Percentiles rank a stretch among this genome's conserved stretches.
Evolutionary conservation across 345 rosid genomes (phyloP).

Genomic region (Eucalyptus microcorys): DNA sequence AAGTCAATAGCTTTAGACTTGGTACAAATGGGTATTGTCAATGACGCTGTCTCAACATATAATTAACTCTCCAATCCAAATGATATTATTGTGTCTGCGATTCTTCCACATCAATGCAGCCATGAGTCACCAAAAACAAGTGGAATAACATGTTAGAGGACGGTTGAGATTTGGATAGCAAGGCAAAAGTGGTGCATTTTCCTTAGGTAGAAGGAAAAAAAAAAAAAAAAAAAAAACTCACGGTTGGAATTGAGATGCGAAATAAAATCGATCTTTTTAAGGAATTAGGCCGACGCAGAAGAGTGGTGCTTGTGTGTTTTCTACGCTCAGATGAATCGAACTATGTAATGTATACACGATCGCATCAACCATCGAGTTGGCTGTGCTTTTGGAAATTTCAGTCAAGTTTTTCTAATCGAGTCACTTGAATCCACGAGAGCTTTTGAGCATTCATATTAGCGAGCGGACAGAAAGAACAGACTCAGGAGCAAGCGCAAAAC

Average conservation of each 20-base stretch:
- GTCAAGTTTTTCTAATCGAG: background rate
- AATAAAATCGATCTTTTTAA: background rate
- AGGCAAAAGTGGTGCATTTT: background rate
- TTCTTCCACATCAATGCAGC: background rate
- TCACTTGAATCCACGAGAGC: background rate
- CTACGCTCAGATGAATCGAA: background rate
- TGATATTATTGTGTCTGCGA: background rate
- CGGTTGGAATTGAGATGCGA: background rate
- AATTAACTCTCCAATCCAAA: background rate
- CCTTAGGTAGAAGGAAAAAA: background rate
- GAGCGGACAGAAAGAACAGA: background rate
- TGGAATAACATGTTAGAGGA: background rate
- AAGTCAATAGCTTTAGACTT: too few relatives aligned
- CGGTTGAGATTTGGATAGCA: background rate
- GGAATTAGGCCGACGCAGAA: background rate
- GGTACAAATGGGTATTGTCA: fast-evolving
- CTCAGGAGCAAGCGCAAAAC: background rate
- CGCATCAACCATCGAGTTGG: background rate
- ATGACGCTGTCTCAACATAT: fast-evolving
- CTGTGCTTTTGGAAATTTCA: background rate
- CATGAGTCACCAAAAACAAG: background rate
- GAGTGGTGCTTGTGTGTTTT: background rate
- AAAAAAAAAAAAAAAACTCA: background rate
- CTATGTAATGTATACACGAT: background rate
- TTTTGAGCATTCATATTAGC: background rate